Conservation (phyloP, 495 filamentous ascomycete species). For the Symbiotaphrina buchneri region DNA sequence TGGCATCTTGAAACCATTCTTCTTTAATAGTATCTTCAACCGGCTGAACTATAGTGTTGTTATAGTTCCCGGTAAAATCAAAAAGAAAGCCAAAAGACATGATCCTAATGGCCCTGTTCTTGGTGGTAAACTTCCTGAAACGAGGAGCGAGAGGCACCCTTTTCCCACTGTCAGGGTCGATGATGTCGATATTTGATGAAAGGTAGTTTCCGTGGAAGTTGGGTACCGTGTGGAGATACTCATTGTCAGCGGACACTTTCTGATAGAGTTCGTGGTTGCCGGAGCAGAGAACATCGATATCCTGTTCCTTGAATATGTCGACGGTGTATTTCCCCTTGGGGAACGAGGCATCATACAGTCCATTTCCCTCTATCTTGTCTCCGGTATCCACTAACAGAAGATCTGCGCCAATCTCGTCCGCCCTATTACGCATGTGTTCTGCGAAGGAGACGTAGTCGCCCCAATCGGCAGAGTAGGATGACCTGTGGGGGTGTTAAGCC, state of each 20-base stretch:
- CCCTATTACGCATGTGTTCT: slow-evolving; percentile 51
- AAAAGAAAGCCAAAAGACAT: slow-evolving; percentile 86
- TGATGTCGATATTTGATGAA: slow-evolving; percentile 83
- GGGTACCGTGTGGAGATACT: slow-evolving; percentile 57
- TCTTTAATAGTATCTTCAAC: slow-evolving; percentile 63
- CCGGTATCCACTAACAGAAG: slow-evolving; percentile 83
- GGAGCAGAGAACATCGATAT: slow-evolving; percentile 65
- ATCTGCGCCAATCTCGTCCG: slow-evolving; percentile 58
- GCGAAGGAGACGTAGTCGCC: slow-evolving; percentile 95
- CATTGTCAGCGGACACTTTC: slow-evolving; percentile 44
- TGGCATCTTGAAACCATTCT: slow-evolving; percentile 74
- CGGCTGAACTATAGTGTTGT: slow-evolving; percentile 66
- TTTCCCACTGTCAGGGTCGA: slow-evolving; percentile 41
- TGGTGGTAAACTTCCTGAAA: slow-evolving; percentile 72
- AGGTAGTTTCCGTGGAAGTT: slow-evolving; percentile 57
- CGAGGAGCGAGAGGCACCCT: slow-evolving; percentile 58
- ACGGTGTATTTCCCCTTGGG: slow-evolving; percentile 77
- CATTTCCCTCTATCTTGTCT: slow-evolving; percentile 80
- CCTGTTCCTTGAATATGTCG: slow-evolving; percentile 61
- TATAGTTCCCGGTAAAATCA: slow-evolving; percentile 70
- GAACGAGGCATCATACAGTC: slow-evolving; percentile 75
- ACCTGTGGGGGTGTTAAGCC: slow-evolving; percentile 18
- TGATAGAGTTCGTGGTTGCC: slow-evolving; percentile 96
- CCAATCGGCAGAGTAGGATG: slow-evolving; percentile 88
- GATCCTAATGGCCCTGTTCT: slow-evolving; percentile 64